phyloP scores from a whole-genome alignment of 129 eudicot genomes.

The Arctium minus region DNA sequence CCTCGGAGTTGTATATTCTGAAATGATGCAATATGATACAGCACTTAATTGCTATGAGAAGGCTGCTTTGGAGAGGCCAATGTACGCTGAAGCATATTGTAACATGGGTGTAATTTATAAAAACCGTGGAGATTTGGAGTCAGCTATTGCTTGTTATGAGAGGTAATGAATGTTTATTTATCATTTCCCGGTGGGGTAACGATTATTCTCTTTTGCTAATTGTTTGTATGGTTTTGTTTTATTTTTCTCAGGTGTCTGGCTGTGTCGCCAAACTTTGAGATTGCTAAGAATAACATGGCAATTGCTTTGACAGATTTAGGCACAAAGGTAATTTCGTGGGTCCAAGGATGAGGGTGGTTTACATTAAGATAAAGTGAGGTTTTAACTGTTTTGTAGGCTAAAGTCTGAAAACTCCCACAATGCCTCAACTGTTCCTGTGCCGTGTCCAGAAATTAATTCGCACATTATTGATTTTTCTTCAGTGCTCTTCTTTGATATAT shows the following conservation, averaged over 20 bases:
- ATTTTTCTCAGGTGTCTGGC: slow-evolving; percentile 73
- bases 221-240: slow-evolving; percentile 9
- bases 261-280: slow-evolving; percentile 97
- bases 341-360: background rate
- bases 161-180: slow-evolving; percentile 42
- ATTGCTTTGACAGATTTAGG: slow-evolving; percentile 96
- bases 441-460: background rate
- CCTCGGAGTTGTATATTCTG: slow-evolving; percentile 96
- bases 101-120: slow-evolving; percentile 98
- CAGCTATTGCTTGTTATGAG: slow-evolving; percentile 96
- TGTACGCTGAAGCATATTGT: slow-evolving; percentile 99
- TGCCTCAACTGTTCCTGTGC: background rate
- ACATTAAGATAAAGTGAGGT: background rate
- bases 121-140: slow-evolving; percentile 89
- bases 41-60: slow-evolving; percentile 95
- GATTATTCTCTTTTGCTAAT: slow-evolving; percentile 13
- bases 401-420: background rate
- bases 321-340: slow-evolving; percentile 60
- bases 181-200: background rate
- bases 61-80: slow-evolving; percentile 94
- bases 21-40: slow-evolving; percentile 96
- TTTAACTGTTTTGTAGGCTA: background rate
- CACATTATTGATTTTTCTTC: background rate
- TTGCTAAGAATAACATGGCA: slow-evolving; percentile 98
- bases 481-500: background rate